phyloP scores from a whole-genome alignment of 257 asterid species.

The Ballota nigra region DNA sequence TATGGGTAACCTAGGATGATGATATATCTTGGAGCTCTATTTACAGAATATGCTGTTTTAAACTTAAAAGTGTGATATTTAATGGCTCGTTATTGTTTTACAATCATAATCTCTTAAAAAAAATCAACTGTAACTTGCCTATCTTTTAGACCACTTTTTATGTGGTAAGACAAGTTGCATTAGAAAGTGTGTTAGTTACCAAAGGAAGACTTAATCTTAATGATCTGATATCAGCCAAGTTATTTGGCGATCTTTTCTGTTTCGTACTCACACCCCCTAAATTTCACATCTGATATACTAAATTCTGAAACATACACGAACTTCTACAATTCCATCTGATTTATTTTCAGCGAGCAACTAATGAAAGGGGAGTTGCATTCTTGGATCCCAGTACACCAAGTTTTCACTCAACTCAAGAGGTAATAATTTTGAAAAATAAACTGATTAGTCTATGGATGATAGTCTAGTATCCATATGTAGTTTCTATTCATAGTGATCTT shows the following conservation, averaged over 20 bases:
- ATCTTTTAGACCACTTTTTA: no score
- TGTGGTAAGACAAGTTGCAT: no score
- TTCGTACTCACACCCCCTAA: not conserved
- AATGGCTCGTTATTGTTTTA: not conserved
- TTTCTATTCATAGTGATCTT: not conserved
- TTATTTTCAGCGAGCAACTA: slow-evolving; percentile 44
- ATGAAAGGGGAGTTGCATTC: slow-evolving; percentile 44
- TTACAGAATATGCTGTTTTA: not conserved
- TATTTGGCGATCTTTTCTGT: not conserved
- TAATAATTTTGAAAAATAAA: slow-evolving; percentile 26
- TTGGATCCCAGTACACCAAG: slow-evolving; percentile 51
- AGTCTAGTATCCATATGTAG: not conserved
- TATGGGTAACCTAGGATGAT: not conserved
- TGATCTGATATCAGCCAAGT: not conserved
- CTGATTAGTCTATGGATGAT: not conserved
- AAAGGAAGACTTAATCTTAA: no score
- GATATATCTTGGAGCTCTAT: not conserved
- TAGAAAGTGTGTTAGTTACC: no score
- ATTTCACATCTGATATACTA: slow-evolving; percentile 4
- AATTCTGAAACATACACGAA: not conserved
- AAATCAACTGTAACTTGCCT: no score
- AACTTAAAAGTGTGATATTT: no score
- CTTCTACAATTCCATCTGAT: slow-evolving; percentile 13
- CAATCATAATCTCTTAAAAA: not conserved
- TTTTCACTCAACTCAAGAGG: slow-evolving; percentile 66